A percentile compares a stretch with the other conserved stretches of the same genome.
Evolutionary conservation across 441 rosid genomes (phyloP).

Genomic region (Lepidium campestre): DNA sequence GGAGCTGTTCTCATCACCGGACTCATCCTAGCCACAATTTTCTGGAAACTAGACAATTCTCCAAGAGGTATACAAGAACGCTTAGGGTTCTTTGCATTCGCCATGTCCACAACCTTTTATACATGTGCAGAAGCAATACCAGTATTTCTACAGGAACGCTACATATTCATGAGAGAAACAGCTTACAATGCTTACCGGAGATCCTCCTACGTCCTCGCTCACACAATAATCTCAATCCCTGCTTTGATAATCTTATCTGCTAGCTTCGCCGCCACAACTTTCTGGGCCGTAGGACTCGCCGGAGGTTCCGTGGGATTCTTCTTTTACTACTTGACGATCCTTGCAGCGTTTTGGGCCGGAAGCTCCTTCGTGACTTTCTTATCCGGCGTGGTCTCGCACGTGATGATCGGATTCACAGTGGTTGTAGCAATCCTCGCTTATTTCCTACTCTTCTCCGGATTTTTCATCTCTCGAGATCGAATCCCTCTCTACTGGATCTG

Average conservation of each 20-base stretch:
- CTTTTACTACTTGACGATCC: constrained; percentile 58
- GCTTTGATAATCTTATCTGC: constrained; percentile 54
- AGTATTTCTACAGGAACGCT: constrained; percentile 72
- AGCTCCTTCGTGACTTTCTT: constrained; percentile 77
- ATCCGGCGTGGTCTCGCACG: constrained; percentile 77
- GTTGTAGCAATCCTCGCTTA: constrained; percentile 79
- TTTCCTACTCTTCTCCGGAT: constrained; percentile 82
- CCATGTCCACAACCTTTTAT: constrained; percentile 83
- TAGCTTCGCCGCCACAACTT: constrained; percentile 58
- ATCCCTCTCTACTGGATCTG: constrained; percentile 84
- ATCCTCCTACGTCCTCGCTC: constrained; percentile 80
- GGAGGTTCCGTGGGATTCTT: constrained; percentile 57
- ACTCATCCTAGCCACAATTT: constrained; percentile 62
- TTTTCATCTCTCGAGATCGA: constrained; percentile 69
- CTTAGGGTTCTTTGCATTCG: constrained; percentile 76
- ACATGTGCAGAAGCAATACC: constrained; percentile 89
- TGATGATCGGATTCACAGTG: constrained; percentile 72
- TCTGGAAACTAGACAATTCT: constrained; percentile 65
- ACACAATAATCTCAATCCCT: constrained; percentile 59
- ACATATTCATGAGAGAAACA: constrained; percentile 94
- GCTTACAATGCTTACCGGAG: constrained; percentile 84
- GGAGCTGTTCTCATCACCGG: constrained; percentile 73
- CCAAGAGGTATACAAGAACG: constrained; percentile 84
- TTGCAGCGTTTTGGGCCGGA: constrained; percentile 79
- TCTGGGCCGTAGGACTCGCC: constrained; percentile 65